Base-by-base conservation (phyloP, 2,329 filamentous ascomycete species). In the Hymenoscyphus occultus region DNA sequence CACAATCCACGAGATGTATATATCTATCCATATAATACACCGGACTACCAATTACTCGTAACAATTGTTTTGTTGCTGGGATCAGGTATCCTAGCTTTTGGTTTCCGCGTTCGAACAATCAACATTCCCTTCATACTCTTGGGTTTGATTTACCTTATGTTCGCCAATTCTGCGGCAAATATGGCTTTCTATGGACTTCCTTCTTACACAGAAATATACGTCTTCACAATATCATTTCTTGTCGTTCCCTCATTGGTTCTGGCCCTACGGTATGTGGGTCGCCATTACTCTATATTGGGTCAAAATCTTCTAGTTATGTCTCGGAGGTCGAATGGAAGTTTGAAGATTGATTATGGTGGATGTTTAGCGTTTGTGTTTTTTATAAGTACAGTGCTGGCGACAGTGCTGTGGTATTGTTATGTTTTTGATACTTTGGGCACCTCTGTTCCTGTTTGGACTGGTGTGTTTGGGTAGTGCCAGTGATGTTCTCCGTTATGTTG, bases 321-420 rank as follows among this genome's bases (percentile, higher is more conserved):
- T n/a, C 19, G 19, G 4, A 40, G 35, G 4, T 1, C 7, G 1
- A 19, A 48, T 14, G 59, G 48, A 4, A 4, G 13, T 4, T 10
- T 51, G 2, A 51, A 19, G 4, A 14, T 61, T 51, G 40, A 61
- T 22, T 32, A 28, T 22, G 59, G 59, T 12, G 59, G 22, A n/a
- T 31, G 28, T 16, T 42, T 61, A 5, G 19, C 59, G 12, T 14
- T 51, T 39, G 1, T 39, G 10, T 61, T 61, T 16, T 61, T 61
- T 39, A 3, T 61, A n/a, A 22, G 39, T 35, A 51, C 59, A 1
- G 5, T 51, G 13, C 16, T 32, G 16, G 59, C 22, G 28, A 48
- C 39, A 51, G 14, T 51, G 19, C n/a, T 35, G 1, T 61, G 59
- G 59, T 61, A 61, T 39, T 19, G 59, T 16, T 51, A 48, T 61